Percentiles rank a stretch among this genome's conserved stretches.
Evolutionary conservation across 1,284 basidiomycete species (phyloP).

Genomic region (Cutaneotrichosporon sp.): DNA sequence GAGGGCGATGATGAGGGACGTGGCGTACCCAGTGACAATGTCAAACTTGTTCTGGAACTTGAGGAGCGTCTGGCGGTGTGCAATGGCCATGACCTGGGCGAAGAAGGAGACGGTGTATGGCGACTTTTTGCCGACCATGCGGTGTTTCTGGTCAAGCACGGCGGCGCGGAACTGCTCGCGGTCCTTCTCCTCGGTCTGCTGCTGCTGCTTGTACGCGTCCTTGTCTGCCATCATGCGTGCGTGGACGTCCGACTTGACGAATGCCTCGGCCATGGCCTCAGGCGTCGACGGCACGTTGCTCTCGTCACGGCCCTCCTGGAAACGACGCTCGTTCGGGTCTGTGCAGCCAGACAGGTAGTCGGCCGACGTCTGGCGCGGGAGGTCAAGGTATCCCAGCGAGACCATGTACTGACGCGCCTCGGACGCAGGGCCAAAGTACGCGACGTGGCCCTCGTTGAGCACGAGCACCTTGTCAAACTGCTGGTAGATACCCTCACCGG

Average conservation of each 20-base stretch:
- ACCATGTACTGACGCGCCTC: conserved; percentile 54
- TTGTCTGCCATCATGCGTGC: conserved; percentile 54
- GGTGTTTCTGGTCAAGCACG: conserved; percentile 70
- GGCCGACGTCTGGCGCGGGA: conserved; percentile 52
- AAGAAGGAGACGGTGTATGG: conserved; percentile 78
- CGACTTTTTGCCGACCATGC: conserved; percentile 73
- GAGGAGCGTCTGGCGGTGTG: conserved; percentile 66
- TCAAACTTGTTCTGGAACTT: conserved; percentile 76
- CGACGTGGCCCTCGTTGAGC: conserved; percentile 52
- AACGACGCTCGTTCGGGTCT: conserved; percentile 79
- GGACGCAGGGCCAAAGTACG: conserved; percentile 54
- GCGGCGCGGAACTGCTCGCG: conserved; percentile 71
- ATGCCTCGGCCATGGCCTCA: conserved; percentile 65
- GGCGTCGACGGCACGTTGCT: conserved; percentile 67
- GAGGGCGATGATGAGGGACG: conserved; percentile 56
- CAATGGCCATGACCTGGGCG: conserved; percentile 67
- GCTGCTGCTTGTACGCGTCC: conserved; percentile 60
- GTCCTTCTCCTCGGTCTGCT: conserved; percentile 58
- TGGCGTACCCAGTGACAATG: conserved; percentile 62
- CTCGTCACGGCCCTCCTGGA: conserved; percentile 63
- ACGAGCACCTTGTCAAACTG: conserved; percentile 66
- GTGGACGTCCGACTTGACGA: conserved; percentile 56
- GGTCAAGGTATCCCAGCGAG: conserved; percentile 51
- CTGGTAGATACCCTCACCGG: conserved; percentile 60
- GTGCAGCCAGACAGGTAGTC: conserved; percentile 69